Base-by-base conservation (phyloP, 164 flowering plant species). In the Litsea cubeba region DNA sequence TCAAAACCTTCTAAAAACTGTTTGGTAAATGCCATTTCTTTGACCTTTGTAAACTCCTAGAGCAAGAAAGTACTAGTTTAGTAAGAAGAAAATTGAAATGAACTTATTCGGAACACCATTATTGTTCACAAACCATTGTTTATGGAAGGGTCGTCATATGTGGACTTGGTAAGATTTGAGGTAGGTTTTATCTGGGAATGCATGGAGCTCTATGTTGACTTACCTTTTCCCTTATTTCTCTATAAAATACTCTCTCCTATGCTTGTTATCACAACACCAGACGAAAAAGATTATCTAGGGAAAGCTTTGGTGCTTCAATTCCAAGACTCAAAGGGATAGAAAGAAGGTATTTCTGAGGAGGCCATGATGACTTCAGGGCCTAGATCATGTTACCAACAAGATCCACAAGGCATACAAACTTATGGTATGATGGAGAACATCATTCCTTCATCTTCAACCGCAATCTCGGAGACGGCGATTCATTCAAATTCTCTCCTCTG, bases 401-500 rank as follows among this genome's bases (percentile, higher is more conserved):
- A 73, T 46, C 67, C 76, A 58, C 84, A 81, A 68, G 74, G 78
- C 14, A 5, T 75, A 30, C 80, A 72, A 51, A 74, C 79, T 51
- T 84, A 79, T 3, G 60, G 60, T 15, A 20, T 35, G 60, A 32
- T 72, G 1, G 80, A 76, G 51, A 78, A 81, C 50, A 58, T 66
- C 24, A 14, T 64, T 11, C 67, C 79, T 2, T 72, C 85, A 4
- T 68, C 82, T 30, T 32, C 71, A 1, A 76, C 73, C 22, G 69
- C 64, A 14, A 14, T 22, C 17, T 26, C 71, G 2, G 71, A 46
- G 32, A 71, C 79, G 2, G 71, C 23, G 18, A 30, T 65, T 60
- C 81, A 78, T 23, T 72, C 87, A 11, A 73, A n/a, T 64, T 80
- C 86, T 18, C 81, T 91, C 64, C 78, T 90, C 1, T 87, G 80